Percentiles rank a stretch among this genome's conserved stretches.
phyloP scores from a whole-genome alignment of 2,329 filamentous ascomycete genomes.

The Orbilia ellipsospora region DNA sequence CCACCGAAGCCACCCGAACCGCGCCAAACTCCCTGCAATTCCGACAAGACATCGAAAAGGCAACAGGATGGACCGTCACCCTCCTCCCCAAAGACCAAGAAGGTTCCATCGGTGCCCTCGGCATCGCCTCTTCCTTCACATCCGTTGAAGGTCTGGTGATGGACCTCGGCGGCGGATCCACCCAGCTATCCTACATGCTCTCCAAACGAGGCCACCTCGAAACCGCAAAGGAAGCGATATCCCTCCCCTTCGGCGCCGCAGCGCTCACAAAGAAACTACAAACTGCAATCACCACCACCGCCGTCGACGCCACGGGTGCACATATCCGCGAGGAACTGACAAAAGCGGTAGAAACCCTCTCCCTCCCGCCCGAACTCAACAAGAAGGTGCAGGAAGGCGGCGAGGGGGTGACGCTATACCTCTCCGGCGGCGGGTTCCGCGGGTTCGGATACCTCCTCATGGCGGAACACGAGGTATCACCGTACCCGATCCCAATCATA shows the following conservation, averaged over 20 bases:
- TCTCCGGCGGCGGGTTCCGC: conserved; percentile 89
- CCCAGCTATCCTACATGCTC: conserved; percentile 76
- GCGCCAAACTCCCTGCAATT: conserved; percentile 79
- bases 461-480: conserved; percentile 76
- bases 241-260: conserved; percentile 77
- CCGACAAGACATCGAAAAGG: conserved; percentile 71
- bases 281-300: conserved; percentile 63
- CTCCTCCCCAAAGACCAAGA: conserved; percentile 83
- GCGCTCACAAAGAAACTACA: conserved; percentile 70
- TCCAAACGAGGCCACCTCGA: conserved; percentile 66
- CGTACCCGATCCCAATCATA: conserved; percentile 85
- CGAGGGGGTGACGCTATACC: conserved; percentile 73
- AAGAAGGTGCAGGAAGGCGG: conserved; percentile 60
- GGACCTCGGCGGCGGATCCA: conserved; percentile 82
- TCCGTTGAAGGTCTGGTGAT: conserved; percentile 82
- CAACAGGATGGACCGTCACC: conserved; percentile 75
- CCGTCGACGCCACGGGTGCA: conserved; percentile 66
- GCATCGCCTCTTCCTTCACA: conserved; percentile 79
- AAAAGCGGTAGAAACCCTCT: conserved; percentile 70
- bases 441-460: conserved; percentile 92
- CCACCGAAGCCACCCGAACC: conserved; percentile 87
- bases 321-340: conserved; percentile 71
- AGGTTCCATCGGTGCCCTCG: conserved; percentile 83
- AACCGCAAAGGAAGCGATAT: conserved; percentile 69
- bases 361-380: conserved; percentile 68